Conservation (phyloP, 2,329 filamentous ascomycete species). For the Ophiostoma angusticollis region DNA sequence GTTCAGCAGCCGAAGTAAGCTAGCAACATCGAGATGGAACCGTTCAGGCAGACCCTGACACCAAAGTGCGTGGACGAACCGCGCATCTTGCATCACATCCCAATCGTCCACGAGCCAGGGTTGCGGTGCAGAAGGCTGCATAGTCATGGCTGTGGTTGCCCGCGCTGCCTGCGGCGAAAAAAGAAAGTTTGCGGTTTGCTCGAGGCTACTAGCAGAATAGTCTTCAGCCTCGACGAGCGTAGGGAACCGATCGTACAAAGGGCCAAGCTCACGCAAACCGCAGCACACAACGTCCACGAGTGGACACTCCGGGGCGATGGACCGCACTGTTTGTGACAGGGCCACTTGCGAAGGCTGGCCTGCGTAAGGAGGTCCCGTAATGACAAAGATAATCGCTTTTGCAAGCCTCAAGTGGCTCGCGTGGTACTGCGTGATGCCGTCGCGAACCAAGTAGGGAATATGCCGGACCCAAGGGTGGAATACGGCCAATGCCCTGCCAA, state of each 20-base stretch:
- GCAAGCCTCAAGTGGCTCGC: constrained; percentile 48
- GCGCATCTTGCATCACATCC: constrained; percentile 26
- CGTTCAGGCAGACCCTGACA: constrained; percentile 28
- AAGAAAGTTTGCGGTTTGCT: constrained; percentile 37
- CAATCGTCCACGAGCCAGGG: constrained; percentile 31
- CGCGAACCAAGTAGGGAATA: constrained; percentile 53
- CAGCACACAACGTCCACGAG: constrained; percentile 42
- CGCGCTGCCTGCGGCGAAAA: constrained; percentile 24
- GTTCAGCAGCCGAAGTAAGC: constrained; percentile 34
- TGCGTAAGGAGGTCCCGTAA: constrained; percentile 34
- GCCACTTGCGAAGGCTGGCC: constrained; percentile 38
- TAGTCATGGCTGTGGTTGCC: constrained; percentile 12
- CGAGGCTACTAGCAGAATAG: constrained; percentile 34
- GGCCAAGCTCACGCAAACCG: constrained; percentile 26
- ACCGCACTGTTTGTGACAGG: constrained; percentile 25
- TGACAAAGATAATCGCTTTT: constrained; percentile 47
- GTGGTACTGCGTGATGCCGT: constrained; percentile 52
- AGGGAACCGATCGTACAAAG: constrained; percentile 31
- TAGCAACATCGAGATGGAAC: constrained; percentile 31
- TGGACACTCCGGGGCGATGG: constrained; percentile 24
- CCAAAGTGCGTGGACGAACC: constrained; percentile 34
- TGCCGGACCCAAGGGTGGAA: constrained; percentile 53
- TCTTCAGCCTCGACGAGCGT: constrained; percentile 38
- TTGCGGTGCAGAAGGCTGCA: constrained; percentile 21
- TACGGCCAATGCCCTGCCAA: constrained; percentile 50